phyloP scores from a whole-genome alignment of 768 basidiomycete genomes.

The Lepiota brunneoincarnata region DNA sequence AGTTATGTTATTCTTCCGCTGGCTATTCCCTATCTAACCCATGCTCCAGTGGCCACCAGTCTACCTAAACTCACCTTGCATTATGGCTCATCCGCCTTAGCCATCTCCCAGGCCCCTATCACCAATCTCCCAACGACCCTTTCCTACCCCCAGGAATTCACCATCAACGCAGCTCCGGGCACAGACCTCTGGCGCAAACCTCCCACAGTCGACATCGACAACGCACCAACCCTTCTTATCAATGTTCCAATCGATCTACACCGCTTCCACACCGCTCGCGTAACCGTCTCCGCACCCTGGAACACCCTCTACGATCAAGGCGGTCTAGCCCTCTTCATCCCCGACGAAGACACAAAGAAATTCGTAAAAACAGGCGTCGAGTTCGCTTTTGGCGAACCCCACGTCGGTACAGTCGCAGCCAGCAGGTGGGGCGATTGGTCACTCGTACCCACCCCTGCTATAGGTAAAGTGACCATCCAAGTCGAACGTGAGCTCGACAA shows the following conservation, averaged over 20 bases:
- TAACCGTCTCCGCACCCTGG: slow-evolving; percentile 27
- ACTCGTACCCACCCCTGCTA: slow-evolving; percentile 24
- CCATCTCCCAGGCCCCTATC: slow-evolving; percentile 22
- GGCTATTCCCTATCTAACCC: background rate
- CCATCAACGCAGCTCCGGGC: slow-evolving; percentile 23
- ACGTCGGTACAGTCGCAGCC: slow-evolving; percentile 27
- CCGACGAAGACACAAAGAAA: slow-evolving; percentile 29
- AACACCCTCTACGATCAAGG: slow-evolving; percentile 30
- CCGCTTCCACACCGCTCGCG: slow-evolving; percentile 27
- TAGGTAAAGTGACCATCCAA: slow-evolving; percentile 25
- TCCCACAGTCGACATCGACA: slow-evolving; percentile 27
- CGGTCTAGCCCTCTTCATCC: slow-evolving; percentile 29
- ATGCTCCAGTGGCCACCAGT: background rate
- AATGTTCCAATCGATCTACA: slow-evolving; percentile 26
- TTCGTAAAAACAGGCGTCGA: slow-evolving; percentile 32
- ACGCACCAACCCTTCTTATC: slow-evolving; percentile 26
- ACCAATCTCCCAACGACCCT: slow-evolving; percentile 19
- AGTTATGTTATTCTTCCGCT: too few species aligned
- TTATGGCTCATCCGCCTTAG: slow-evolving; percentile 29
- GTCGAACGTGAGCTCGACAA: slow-evolving; percentile 26
- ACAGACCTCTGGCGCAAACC: slow-evolving; percentile 33
- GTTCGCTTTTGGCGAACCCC: slow-evolving; percentile 26
- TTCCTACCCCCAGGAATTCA: slow-evolving; percentile 19
- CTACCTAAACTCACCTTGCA: slow-evolving; percentile 26
- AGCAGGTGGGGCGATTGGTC: slow-evolving; percentile 31